Evolutionary conservation across 768 basidiomycete genomes (phyloP).

Genomic region (Boletus bicolor): DNA sequence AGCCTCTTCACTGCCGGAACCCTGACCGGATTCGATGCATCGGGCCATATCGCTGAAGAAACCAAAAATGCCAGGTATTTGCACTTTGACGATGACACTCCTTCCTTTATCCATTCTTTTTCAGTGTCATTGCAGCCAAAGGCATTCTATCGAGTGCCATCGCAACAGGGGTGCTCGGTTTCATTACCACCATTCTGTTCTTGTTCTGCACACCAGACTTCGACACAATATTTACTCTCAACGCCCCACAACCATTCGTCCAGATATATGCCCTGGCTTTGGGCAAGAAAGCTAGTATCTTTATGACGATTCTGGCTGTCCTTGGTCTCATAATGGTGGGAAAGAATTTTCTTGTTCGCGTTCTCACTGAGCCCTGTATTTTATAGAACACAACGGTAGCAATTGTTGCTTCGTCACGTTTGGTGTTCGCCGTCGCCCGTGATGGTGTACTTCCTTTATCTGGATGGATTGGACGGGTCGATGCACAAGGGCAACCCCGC

Average conservation of each 20-base stretch:
- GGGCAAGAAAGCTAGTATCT: conserved; percentile 72
- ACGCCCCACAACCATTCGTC: conserved; percentile 90
- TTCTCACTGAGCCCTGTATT: background rate
- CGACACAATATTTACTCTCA: conserved; percentile 67
- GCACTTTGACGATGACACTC: background rate
- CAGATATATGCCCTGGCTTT: conserved; percentile 82
- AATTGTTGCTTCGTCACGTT: conserved; percentile 83
- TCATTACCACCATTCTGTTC: conserved; percentile 75
- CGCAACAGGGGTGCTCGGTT: conserved; percentile 77
- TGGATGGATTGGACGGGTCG: conserved; percentile 76
- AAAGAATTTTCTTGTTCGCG: background rate
- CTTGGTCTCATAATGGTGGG: conserved; percentile 82
- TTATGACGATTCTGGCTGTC: conserved; percentile 85
- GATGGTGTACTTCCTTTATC: conserved; percentile 88
- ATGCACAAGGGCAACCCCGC: conserved; percentile 65
- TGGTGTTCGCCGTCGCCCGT: conserved; percentile 91
- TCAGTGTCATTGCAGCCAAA: conserved; percentile 71
- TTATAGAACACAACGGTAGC: conserved; percentile 79
- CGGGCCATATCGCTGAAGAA: conserved; percentile 86
- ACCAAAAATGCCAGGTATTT: conserved; percentile 72
- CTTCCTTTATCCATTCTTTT: conserved; percentile 1
- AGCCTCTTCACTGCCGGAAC: conserved; percentile 87
- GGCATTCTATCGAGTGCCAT: conserved; percentile 79
- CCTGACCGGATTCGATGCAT: conserved; percentile 87
- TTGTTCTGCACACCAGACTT: conserved; percentile 83